Conservation (phyloP, 148 eudicot genomes). For the Cornus suecica region DNA sequence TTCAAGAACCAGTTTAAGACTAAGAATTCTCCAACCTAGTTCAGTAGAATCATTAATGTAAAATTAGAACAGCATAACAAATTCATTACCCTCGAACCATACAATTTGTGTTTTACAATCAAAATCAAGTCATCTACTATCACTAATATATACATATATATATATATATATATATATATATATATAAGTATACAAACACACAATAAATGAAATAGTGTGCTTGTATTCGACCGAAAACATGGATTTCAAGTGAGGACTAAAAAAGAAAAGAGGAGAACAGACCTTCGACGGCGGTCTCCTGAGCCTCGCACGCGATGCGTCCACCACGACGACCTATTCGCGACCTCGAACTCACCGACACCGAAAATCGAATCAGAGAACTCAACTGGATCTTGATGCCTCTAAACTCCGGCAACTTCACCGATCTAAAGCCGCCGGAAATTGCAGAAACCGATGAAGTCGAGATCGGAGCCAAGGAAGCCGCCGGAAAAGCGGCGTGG, state of each 20-base stretch:
- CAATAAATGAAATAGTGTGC: neutral
- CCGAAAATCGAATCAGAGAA: slow-evolving; percentile 3
- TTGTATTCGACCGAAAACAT: neutral
- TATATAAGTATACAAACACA: no score
- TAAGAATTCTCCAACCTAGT: no score
- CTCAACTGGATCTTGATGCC: slow-evolving; percentile 36
- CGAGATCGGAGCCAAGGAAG: slow-evolving; percentile 34
- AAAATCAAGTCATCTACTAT: neutral
- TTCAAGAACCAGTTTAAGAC: neutral
- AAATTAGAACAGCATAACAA: neutral
- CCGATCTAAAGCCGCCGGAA: slow-evolving; percentile 18
- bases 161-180: no score
- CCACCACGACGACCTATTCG: slow-evolving; percentile 33
- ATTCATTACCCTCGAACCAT: neutral
- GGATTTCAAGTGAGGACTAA: neutral
- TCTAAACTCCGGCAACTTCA: slow-evolving; percentile 37
- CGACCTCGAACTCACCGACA: slow-evolving; percentile 23
- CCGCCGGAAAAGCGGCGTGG: slow-evolving; percentile 33
- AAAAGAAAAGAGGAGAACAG: neutral
- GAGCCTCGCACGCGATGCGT: slow-evolving; percentile 66
- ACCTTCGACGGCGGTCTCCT: slow-evolving; percentile 72
- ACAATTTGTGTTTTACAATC: neutral
- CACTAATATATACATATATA: no score
- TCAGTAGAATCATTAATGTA: no score
- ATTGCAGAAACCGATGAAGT: slow-evolving; percentile 25